These are phyloP conservation scores for Trichoderma sp. DNA, from an alignment of 2,329 filamentous ascomycete species.

Conservation along the genomic window DNA sequence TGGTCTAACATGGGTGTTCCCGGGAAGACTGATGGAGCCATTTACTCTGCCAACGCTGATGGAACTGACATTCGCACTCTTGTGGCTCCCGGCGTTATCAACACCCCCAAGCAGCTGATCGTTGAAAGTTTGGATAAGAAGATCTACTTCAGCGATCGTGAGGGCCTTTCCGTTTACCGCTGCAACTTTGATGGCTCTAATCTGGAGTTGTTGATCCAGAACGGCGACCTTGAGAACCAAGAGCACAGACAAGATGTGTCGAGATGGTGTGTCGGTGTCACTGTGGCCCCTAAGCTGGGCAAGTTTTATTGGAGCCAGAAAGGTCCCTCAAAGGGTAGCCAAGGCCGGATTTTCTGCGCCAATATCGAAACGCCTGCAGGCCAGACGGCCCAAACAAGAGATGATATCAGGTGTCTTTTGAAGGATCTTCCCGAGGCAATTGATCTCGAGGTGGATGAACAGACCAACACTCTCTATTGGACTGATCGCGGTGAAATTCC, in stretches of 20 bases:
- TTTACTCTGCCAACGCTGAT: constrained; percentile 50
- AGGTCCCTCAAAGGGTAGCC: constrained; percentile 50
- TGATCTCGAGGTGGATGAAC: constrained; percentile 56
- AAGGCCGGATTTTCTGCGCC: constrained; percentile 56
- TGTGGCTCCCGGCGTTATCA: constrained; percentile 44
- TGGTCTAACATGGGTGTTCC: constrained; percentile 53
- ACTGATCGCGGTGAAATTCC: constrained; percentile 62
- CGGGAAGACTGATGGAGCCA: constrained; percentile 42
- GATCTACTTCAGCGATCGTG: constrained; percentile 48
- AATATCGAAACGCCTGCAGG: constrained; percentile 41
- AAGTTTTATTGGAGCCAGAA: constrained; percentile 64
- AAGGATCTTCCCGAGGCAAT: constrained; percentile 55
- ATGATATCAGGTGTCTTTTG: constrained; percentile 47
- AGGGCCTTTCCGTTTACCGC: constrained; percentile 44
- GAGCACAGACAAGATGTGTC: constrained; percentile 20
- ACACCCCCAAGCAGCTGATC: constrained; percentile 52
- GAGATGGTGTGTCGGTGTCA: constrained; percentile 58
- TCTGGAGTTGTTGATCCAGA: constrained; percentile 44
- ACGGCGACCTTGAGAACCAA: constrained; percentile 30
- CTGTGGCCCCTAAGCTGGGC: constrained; percentile 44
- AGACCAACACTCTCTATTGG: constrained; percentile 54
- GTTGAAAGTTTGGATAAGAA: constrained; percentile 29
- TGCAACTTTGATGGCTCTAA: constrained; percentile 42
- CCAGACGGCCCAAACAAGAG: constrained; percentile 36
- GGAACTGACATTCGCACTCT: constrained; percentile 48